Conservation (phyloP, 352 stramenopile genomes). For the Pythium folliculosum region DNA sequence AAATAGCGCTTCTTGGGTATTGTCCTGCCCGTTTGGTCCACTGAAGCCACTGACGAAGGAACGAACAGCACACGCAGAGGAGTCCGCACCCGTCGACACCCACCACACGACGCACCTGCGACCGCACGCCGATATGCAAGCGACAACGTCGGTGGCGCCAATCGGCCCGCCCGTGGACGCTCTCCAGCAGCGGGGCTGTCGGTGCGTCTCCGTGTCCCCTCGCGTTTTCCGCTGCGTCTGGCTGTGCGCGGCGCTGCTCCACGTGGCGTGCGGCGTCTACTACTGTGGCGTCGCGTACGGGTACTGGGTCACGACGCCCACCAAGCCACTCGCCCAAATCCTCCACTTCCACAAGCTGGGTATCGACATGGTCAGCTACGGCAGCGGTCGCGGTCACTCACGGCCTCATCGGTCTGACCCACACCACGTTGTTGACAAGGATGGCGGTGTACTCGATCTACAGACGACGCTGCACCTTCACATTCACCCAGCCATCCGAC, state of each 20-base stretch:
- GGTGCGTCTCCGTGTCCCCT: neutral
- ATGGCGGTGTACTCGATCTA: neutral
- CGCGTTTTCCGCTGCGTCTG: neutral
- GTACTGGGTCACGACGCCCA: conserved; percentile 1
- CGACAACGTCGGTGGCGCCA: too few species aligned
- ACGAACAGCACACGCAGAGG: too few species aligned
- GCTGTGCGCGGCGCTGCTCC: neutral
- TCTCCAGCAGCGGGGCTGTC: neutral
- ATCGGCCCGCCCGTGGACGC: too few species aligned
- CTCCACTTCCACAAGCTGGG: neutral
- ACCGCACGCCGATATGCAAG: too few species aligned
- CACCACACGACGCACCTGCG: too few species aligned
- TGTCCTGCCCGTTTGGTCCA: too few species aligned
- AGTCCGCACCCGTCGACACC: too few species aligned
- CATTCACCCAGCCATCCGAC: neutral
- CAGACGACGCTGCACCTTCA: neutral
- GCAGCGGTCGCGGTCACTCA: neutral
- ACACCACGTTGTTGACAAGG: neutral
- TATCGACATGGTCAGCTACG: neutral
- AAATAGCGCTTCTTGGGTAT: too few species aligned
- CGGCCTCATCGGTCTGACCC: neutral
- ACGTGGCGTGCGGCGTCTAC: neutral
- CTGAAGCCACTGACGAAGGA: too few species aligned
- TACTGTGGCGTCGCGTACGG: neutral
- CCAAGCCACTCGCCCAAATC: neutral